phyloP scores from a whole-genome alignment of 2,329 filamentous ascomycete species.

The Phaeosphaeriaceae sp. region DNA sequence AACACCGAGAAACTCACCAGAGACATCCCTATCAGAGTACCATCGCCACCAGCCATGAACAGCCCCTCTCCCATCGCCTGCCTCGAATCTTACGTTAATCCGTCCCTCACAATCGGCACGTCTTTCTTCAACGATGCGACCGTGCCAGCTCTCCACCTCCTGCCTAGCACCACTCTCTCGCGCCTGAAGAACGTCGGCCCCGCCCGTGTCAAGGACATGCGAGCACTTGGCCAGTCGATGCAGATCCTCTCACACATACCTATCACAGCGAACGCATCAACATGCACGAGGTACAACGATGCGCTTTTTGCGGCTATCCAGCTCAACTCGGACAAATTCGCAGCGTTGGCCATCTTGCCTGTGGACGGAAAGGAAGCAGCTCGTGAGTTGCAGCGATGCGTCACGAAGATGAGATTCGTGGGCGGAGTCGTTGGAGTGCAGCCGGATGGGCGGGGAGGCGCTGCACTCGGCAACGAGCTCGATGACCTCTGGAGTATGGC shows the following conservation, averaged over 20 bases:
- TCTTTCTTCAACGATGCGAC: slow-evolving; percentile 7
- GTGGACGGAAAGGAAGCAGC: slow-evolving; percentile 43
- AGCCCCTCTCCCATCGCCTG: slow-evolving; percentile 29
- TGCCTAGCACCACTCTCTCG: slow-evolving; percentile 20
- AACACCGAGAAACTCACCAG: not conserved
- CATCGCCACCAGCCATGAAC: slow-evolving; percentile 10
- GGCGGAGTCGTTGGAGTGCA: slow-evolving; percentile 57
- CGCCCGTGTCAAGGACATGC: slow-evolving; percentile 33
- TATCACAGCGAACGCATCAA: slow-evolving; percentile 16
- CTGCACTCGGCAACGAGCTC: slow-evolving; percentile 56
- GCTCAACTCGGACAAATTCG: slow-evolving; percentile 46
- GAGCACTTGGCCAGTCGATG: slow-evolving; percentile 20
- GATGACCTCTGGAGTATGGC: slow-evolving; percentile 52
- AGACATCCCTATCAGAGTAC: not conserved
- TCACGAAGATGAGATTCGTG: slow-evolving; percentile 55
- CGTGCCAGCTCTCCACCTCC: slow-evolving; percentile 24
- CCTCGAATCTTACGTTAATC: slow-evolving; percentile 34
- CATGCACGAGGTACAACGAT: slow-evolving; percentile 34
- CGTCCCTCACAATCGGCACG: slow-evolving; percentile 12
- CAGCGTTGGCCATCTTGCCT: slow-evolving; percentile 53
- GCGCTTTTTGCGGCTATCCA: slow-evolving; percentile 25
- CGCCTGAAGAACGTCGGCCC: slow-evolving; percentile 33
- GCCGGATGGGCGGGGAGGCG: slow-evolving; percentile 36
- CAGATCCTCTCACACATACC: slow-evolving; percentile 40
- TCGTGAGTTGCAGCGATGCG: slow-evolving; percentile 49